Evolutionary conservation across 1,284 basidiomycete genomes (phyloP).

Genomic region (Trametes hirsuta): DNA sequence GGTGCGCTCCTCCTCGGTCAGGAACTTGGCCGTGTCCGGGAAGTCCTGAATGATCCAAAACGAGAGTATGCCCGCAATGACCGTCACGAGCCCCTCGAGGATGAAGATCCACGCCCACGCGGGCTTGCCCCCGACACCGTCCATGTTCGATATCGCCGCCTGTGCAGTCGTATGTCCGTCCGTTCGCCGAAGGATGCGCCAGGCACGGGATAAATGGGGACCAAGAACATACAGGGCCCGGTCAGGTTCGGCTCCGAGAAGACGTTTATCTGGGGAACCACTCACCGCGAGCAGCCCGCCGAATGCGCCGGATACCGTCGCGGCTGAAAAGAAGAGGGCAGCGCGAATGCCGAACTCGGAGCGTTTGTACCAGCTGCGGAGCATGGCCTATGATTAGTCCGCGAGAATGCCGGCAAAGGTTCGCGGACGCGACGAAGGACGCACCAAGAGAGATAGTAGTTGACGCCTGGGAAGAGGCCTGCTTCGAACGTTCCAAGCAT

Average conservation of each 20-base stretch:
- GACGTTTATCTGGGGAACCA: background rate
- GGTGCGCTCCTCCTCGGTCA: conserved; percentile 69
- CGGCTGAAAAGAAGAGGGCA: conserved; percentile 76
- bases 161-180: conserved; percentile 26
- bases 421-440: conserved; percentile 23
- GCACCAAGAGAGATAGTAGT: conserved; percentile 71
- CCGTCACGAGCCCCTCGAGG: conserved; percentile 65
- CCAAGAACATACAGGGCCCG: background rate
- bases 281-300: conserved; percentile 68
- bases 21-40: conserved; percentile 78
- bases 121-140: conserved; percentile 66
- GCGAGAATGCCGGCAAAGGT: conserved; percentile 1
- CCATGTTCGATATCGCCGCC: conserved; percentile 72
- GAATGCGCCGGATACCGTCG: conserved; percentile 73
- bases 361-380: conserved; percentile 50
- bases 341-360: conserved; percentile 69
- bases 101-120: conserved; percentile 76
- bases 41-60: conserved; percentile 85
- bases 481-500: conserved; percentile 72
- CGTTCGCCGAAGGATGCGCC: background rate
- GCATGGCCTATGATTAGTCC: conserved; percentile 1
- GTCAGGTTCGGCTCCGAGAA: conserved; percentile 10
- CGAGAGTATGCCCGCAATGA: conserved; percentile 64
- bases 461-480: conserved; percentile 71
- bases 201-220: background rate